phyloP scores from a whole-genome alignment of 176 grass and related monocot genomes.

The Aegilops speltoides region DNA sequence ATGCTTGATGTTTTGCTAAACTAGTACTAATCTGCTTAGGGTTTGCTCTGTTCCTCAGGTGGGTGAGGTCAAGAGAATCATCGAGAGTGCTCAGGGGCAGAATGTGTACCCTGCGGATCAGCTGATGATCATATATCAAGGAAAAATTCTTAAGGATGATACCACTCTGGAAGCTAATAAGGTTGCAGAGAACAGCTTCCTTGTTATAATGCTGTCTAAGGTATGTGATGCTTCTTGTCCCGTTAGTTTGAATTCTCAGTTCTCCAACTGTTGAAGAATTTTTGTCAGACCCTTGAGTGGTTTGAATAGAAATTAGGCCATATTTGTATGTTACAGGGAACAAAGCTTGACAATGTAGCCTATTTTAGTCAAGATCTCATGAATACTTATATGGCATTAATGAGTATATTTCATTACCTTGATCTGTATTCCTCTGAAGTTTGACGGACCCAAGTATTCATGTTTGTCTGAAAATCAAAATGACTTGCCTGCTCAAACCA shows the following conservation, averaged over 20 bases:
- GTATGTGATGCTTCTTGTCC: slow-evolving; percentile 33
- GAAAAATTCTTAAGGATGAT: slow-evolving; percentile 97
- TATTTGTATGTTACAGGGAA: not conserved
- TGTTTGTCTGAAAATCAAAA: not conserved
- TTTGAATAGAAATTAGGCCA: not conserved
- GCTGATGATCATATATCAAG: slow-evolving; percentile 93
- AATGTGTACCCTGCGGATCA: slow-evolving; percentile 78
- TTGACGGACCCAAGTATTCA: not conserved
- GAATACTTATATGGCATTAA: not conserved
- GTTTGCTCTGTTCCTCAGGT: slow-evolving; percentile 44
- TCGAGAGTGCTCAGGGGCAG: slow-evolving; percentile 72
- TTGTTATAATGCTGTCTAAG: slow-evolving; percentile 97
- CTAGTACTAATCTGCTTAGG: not conserved
- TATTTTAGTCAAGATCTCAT: not conserved
- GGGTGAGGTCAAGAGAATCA: slow-evolving; percentile 79
- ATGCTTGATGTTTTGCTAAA: not conserved
- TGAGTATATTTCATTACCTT: not conserved
- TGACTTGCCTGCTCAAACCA: not conserved
- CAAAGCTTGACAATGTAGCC: not conserved
- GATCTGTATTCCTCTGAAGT: not conserved
- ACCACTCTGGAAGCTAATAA: slow-evolving; percentile 83
- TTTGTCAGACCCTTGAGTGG: not conserved
- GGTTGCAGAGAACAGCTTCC: slow-evolving; percentile 80
- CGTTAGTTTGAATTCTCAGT: not conserved
- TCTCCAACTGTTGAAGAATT: not conserved